Conservation (phyloP, 2,329 filamentous ascomycete genomes). For the Penicillium vulpinum region DNA sequence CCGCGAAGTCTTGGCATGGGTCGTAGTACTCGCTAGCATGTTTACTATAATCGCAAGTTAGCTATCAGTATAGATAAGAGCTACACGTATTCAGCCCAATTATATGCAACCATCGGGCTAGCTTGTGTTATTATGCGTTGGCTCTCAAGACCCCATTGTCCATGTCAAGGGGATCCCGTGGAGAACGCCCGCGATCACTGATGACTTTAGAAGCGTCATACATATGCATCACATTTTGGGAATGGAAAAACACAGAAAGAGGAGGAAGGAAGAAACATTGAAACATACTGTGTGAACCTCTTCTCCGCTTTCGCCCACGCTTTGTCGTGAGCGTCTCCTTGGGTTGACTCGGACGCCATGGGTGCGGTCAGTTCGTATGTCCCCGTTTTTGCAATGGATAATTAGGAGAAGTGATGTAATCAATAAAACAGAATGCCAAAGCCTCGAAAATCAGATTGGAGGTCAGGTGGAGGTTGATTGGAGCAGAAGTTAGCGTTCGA, state of each 20-base stretch:
- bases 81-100: background rate
- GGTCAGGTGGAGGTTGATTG: conserved; percentile 22
- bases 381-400: background rate
- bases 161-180: background rate
- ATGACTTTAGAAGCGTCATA: background rate
- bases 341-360: conserved; percentile 24
- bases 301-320: conserved; percentile 57
- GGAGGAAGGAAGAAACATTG: background rate
- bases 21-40: conserved; percentile 86
- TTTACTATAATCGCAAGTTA: conserved; percentile 61
- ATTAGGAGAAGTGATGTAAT: background rate
- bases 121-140: background rate
- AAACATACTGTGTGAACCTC: conserved; percentile 64
- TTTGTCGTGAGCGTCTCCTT: conserved; percentile 43
- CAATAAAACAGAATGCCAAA: background rate
- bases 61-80: background rate
- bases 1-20: conserved; percentile 89
- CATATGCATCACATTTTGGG: background rate
- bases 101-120: background rate
- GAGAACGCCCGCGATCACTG: background rate
- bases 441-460: conserved; percentile 10
- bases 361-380: background rate
- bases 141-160: background rate
- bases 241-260: background rate
- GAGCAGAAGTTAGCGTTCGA: conserved; percentile 18